Evolutionary conservation across 352 stramenopile genomes (phyloP).

Genomic region (Elongisporangium anandrum): DNA sequence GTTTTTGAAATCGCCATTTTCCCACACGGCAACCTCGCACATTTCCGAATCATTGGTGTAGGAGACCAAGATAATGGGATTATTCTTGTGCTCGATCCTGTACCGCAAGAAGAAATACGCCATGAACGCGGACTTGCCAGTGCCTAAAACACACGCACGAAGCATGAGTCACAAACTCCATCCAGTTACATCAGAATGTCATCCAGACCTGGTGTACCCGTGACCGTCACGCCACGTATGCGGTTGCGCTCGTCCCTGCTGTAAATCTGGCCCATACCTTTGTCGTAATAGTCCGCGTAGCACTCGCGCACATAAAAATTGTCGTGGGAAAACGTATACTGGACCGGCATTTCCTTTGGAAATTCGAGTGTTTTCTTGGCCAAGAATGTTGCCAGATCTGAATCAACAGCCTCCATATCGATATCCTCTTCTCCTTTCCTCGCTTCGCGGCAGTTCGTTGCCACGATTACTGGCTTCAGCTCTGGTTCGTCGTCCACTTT

Average conservation of each 20-base stretch:
- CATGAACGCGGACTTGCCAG: not conserved
- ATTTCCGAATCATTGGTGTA: not conserved
- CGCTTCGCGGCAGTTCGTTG: too few species aligned
- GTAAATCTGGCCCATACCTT: too few species aligned
- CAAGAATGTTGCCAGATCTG: not conserved
- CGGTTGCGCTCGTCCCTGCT: not conserved
- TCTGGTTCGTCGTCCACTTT: too few species aligned
- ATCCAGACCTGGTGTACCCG: not conserved
- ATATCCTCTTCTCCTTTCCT: too few species aligned
- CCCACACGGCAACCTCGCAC: not conserved
- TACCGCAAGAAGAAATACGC: not conserved
- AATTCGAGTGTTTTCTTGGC: not conserved
- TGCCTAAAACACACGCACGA: not conserved
- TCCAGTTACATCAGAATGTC: not conserved
- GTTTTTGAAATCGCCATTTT: not conserved
- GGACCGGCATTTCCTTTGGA: not conserved
- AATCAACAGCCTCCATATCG: not conserved
- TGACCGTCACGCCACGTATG: not conserved
- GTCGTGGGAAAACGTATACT: not conserved
- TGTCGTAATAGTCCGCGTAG: not conserved
- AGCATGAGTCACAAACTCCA: not conserved
- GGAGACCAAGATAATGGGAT: not conserved
- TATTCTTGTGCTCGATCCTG: not conserved
- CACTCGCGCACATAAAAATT: not conserved
- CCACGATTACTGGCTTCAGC: too few species aligned